A percentile compares a stretch with the other conserved stretches of the same genome.
Conservation (phyloP, 176 grass and related monocot species). For the Raddia guianensis region DNA sequence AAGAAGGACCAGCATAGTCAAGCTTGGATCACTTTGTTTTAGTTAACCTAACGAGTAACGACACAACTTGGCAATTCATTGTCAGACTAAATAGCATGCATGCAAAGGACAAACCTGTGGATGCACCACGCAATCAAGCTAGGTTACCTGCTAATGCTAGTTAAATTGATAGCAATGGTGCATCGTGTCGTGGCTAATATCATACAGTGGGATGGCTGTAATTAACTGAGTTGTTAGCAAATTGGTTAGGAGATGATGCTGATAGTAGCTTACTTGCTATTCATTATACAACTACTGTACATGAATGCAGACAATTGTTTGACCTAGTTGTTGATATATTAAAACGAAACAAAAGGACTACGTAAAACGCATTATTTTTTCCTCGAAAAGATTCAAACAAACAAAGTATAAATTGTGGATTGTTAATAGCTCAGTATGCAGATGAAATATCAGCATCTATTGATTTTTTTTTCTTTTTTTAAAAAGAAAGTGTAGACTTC, state of each 20-base stretch:
- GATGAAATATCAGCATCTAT: conserved; percentile 28
- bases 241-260: conserved; percentile 54
- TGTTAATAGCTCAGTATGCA: conserved; percentile 18
- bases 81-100: conserved; percentile 7
- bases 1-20: conserved; percentile 33
- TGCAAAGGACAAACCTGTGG: conserved; percentile 45
- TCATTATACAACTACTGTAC: conserved; percentile 28
- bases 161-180: conserved; percentile 29
- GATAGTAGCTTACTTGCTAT: conserved; percentile 49
- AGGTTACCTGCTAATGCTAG: conserved; percentile 43
- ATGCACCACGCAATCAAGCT: conserved; percentile 22
- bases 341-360: conserved; percentile 37
- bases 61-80: conserved; percentile 4
- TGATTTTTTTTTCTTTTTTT: neutral
- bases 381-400: conserved; percentile 34
- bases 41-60: conserved; percentile 28
- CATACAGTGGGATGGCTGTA: conserved; percentile 16
- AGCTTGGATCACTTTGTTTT: conserved; percentile 49
- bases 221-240: conserved; percentile 47
- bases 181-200: conserved; percentile 37
- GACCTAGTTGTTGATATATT: conserved; percentile 49
- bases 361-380: conserved; percentile 36
- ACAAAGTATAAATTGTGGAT: neutral
- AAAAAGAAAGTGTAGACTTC: neutral
- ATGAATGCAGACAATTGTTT: conserved; percentile 46